Evolutionary conservation across 257 asterid genomes (phyloP).

Genomic region (Solanum pimpinellifolium): DNA sequence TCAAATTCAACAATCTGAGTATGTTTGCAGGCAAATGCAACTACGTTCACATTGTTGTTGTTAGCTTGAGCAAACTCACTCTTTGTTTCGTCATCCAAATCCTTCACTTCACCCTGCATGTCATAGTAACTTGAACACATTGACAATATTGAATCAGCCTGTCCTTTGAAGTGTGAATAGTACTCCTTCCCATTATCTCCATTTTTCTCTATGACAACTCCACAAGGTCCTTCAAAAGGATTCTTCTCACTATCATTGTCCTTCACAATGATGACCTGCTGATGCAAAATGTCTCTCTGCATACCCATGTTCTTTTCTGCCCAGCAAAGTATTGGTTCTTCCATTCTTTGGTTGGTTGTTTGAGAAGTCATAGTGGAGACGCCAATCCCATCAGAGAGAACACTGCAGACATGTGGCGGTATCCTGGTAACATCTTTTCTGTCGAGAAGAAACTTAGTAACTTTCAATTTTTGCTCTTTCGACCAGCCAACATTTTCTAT

Average conservation of each 20-base stretch:
- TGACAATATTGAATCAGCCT: neutral
- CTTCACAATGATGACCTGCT: neutral
- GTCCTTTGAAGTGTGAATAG: constrained; percentile 13
- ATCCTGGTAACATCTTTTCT: constrained; percentile 3
- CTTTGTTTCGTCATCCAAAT: neutral
- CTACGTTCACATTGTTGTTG: neutral
- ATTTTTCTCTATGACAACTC: constrained; percentile 3
- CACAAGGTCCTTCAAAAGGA: neutral
- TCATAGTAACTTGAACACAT: constrained; percentile 17
- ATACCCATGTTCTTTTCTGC: constrained; percentile 17
- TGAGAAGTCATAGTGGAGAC: neutral
- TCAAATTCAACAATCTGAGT: neutral
- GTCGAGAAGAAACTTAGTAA: constrained; percentile 8
- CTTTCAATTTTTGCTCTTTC: constrained; percentile 1
- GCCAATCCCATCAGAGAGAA: neutral
- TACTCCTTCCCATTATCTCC: neutral
- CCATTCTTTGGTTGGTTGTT: neutral
- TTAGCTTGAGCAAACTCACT: neutral
- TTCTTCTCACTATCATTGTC: neutral
- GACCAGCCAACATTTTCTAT: constrained; percentile 10
- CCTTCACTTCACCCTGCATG: neutral
- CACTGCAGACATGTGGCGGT: neutral
- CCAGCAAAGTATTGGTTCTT: constrained; percentile 2
- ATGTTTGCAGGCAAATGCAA: constrained; percentile 14
- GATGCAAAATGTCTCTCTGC: neutral